Evolutionary conservation across 768 basidiomycete genomes (phyloP), one percentile per base, ranked within the genome.

Genomic region (Podaxis rugospora): DNA sequence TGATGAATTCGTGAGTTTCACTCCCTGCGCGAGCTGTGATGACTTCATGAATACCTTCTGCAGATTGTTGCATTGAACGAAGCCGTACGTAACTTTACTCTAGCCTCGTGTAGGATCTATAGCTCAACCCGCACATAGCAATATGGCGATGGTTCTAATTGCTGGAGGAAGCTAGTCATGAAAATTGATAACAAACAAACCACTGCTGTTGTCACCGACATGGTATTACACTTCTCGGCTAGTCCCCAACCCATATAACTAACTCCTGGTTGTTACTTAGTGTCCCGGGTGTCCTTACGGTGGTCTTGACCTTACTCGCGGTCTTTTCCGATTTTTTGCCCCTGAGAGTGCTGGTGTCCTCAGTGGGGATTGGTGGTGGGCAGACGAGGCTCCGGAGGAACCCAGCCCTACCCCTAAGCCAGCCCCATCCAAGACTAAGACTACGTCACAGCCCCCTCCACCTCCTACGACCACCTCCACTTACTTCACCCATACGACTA

Each of bases 271-370:
- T 23, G 44, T 55, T 35, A 21, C 63, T 18, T 40, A 89, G 83
- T 91, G 90, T 69, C 83, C 84, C 49, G 82, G 80, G 18, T 93
- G 91, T 69, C 83, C 83, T 25, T 79, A 69, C 36, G 80, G 78
- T 27, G 90, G 83, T 44, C 80, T 92, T 27, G 92, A 93, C 74
- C 75, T 92, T 58, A 85, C 86, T 27, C 67, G 72, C 13, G 85
- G 86, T 55, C 78, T 93, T 51, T 93, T 93, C 73, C 60, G 72
- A 35, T 82, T 75, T 77, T 90, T 92, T 66, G 83, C 80, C 3
- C 7, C 66, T 18, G 66, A 76, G 50, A 67, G 66, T 40, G 69
- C 44, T 1, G 91, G 90, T 46, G 81, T 88, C 4, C 66, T 92
- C 54, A 80, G 80, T 63, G 88, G 85, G 52, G 65, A 69, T 5